Base-by-base conservation (phyloP, 441 rosid species). In the Erodium chrysanthum region DNA sequence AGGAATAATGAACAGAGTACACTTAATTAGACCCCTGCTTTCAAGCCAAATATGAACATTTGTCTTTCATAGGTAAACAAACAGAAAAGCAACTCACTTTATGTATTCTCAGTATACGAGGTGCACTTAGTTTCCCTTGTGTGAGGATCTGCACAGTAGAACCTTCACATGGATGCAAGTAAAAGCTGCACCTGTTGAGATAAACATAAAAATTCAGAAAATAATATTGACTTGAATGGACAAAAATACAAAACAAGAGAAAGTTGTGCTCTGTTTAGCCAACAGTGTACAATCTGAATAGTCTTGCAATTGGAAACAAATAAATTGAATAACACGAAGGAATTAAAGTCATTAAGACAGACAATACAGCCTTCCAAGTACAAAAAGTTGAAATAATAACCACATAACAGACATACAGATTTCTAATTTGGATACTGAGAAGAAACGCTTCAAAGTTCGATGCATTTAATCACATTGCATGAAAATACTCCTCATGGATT, bases 61-160 rank as follows among this genome's bases (percentile, higher is more conserved):
- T 33, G 40, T 22, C 59, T n/a, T 37, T 44, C 56, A 20, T 46
- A 60, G 23, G 18, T n/a, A 4, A 29, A 25, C 58, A 46, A 63
- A 23, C 65, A 62, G 20, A 62, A 20, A n/a, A 22, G 15, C 65
- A 68, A 66, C 79, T 80, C 74, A 95, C 99, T 84, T 95, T 95
- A 73, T 90, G 97, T 78, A 95, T 87, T 82, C 96, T 88, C 86
- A 95, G 79, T 82, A 95, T 95, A 64, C 98, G 87, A 42, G 98
- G 98, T 50, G 99, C 99, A 81, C 99, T 95, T 60, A 95, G 82
- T 79, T 95, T 95, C 80, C 98, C 98, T 77, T 90, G 96, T 23
- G 98, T 89, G 73, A 87, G 86, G 70, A 90, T 88, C 83, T 85
- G 96, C 69, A 82, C 81, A 69, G 84, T 58, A 60, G 97, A 86